Evolutionary conservation across 805 yeast genomes (phyloP).

Genomic region (Kodamaea kaohsiungensis): DNA sequence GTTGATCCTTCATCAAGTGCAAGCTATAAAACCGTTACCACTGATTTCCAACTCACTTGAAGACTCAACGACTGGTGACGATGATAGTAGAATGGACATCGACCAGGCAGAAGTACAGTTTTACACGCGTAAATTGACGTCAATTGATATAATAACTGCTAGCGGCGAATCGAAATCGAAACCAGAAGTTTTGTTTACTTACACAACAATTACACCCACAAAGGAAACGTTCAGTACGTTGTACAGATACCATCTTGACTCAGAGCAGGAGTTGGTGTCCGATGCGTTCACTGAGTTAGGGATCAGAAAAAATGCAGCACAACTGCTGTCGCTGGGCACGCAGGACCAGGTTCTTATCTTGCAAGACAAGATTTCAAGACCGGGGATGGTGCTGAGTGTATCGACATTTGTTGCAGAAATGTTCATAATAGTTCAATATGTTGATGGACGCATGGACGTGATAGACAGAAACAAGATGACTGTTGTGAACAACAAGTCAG

Average conservation of each 20-base stretch:
- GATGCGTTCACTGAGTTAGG: conserved; percentile 36
- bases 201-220: conserved; percentile 22
- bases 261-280: conserved; percentile 24
- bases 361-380: conserved; percentile 28
- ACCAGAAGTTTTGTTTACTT: conserved; percentile 48
- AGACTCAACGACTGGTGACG: conserved; percentile 15
- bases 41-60: conserved; percentile 17
- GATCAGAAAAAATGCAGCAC: conserved; percentile 16
- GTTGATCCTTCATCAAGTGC: conserved; percentile 33
- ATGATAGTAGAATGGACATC: conserved; percentile 13
- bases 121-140: conserved; percentile 16
- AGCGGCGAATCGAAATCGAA: conserved; percentile 41
- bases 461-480: conserved; percentile 40
- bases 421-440: conserved; percentile 38
- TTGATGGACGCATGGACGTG: conserved; percentile 47
- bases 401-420: conserved; percentile 40
- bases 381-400: conserved; percentile 30
- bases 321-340: neutral
- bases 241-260: conserved; percentile 29
- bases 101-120: conserved; percentile 2
- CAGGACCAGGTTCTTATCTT: conserved; percentile 18
- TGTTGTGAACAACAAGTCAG: conserved; percentile 15
- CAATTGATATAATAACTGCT: conserved; percentile 49
- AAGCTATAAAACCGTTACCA: conserved; percentile 29
- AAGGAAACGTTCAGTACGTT: conserved; percentile 19